Evolutionary conservation across 2,329 filamentous ascomycete species (phyloP).

Genomic region (Hypoxylon sp.): DNA sequence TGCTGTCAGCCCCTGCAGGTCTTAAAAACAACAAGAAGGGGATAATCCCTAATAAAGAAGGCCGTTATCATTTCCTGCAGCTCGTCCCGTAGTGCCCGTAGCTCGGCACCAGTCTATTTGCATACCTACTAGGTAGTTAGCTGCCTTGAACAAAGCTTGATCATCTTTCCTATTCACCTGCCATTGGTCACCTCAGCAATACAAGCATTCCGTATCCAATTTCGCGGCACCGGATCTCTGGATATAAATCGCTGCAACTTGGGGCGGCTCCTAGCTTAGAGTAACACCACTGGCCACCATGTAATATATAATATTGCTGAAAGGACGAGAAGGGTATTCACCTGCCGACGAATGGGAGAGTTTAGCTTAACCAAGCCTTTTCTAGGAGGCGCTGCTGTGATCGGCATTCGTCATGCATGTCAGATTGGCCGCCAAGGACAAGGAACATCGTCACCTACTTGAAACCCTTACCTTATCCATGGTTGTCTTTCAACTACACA

Average conservation of each 20-base stretch:
- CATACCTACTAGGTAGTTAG: constrained; percentile 10
- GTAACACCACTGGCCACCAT: constrained; percentile 25
- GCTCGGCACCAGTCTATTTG: constrained; percentile 39
- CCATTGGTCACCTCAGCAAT: constrained; percentile 24
- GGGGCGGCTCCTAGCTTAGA: constrained; percentile 14
- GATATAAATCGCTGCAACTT: constrained; percentile 22
- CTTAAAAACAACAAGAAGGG: constrained; percentile 18
- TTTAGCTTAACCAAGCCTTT: constrained; percentile 36
- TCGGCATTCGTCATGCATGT: constrained; percentile 42
- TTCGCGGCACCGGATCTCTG: constrained; percentile 30
- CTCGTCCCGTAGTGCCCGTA: constrained; percentile 30
- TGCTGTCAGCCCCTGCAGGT: constrained; percentile 24
- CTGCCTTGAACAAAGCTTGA: constrained; percentile 36
- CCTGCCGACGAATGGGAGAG: constrained; percentile 25
- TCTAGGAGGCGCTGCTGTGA: constrained; percentile 42
- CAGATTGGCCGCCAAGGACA: constrained; percentile 32
- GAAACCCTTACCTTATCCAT: constrained; percentile 32
- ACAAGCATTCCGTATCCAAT: constrained; percentile 15
- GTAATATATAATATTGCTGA: constrained; percentile 27
- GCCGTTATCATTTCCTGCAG: constrained; percentile 17
- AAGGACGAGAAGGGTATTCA: constrained; percentile 25
- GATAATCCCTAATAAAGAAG: constrained; percentile 38
- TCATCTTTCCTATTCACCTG: constrained; percentile 15
- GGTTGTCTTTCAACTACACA: constrained; percentile 39
- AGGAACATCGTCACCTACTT: constrained; percentile 30